Base-by-base conservation (phyloP, 2,329 filamentous ascomycete genomes). In the Fusarium ramigenum region DNA sequence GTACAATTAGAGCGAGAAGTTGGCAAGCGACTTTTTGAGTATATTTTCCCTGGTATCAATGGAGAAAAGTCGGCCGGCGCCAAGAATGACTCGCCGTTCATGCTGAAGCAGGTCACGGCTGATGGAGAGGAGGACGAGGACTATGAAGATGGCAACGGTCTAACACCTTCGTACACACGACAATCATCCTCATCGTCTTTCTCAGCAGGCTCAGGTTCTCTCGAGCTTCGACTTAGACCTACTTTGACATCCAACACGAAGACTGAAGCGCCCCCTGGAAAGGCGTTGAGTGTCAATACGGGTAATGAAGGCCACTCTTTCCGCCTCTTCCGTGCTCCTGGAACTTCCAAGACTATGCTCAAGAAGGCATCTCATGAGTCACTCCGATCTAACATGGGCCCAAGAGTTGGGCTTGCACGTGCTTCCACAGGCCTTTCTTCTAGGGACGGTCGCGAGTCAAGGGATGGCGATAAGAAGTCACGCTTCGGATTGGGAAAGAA, bases 1-100 rank as follows among this genome's bases (percentile, higher is more conserved):
- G 91, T 99, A 28, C 96, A 99, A 80, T 87, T 99, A 40, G 96
- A 99, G 82, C 92, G 92, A 40, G 95, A 98, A 77, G 92, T 97
- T 54, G 96, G 95, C 49, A 96, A 97, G 84, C 94, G 93, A 75
- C 86, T 99, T 4, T 97, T 99, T 75, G 95, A 98, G 83, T 99
- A 99, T 82, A 94, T 99, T 76, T 99, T 99, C 85, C 97, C 96
- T 0, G 94, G 93, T 16, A 90, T 93, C 75, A 91, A 92, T 25
- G 85, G 81, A n/a, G 91, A 81, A 83, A 84, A 83, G 62, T 69
- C 75, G 8, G 80, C 75, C 30, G 84, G 84, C 53, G 82, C 83
- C 37, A 89, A 88, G 66, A 87, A 87, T 40, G 89, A 90, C 60
- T 91, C 91, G 10, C 90, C 92, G 1, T 90, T 92, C 82, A 79